Evolutionary conservation across 306 rosid genomes (phyloP), one percentile per base, ranked within the genome.

Genomic region (Cicer chorassanicum): DNA sequence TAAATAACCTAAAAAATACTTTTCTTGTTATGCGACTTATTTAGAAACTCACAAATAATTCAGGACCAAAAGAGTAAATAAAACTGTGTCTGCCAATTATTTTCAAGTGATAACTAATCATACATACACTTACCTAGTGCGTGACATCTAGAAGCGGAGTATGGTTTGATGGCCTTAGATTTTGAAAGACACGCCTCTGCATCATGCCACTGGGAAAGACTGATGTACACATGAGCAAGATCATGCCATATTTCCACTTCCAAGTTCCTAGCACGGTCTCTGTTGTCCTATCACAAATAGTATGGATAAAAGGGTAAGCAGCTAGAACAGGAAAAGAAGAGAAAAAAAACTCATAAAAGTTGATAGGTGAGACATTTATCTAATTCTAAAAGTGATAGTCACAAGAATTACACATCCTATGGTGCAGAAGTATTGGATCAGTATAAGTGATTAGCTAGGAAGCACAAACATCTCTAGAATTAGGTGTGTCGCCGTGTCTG

Each of bases 161-260:
- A 84, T 49, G 78, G 70, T 73, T 62, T 55, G 66, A 92, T 78
- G 81, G 86, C 86, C 86, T 84, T 86, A 1, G 98, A 90, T 85
- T 86, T 90, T 70, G 83, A 74, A 70, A 84, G 85, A 48, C 88
- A 84, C 62, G 10, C 80, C 89, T 89, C 92, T 13, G 92, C 97
- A 43, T 95, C 98, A 19, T 59, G 86, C 99, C 93, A 95, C 53
- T 78, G 85, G 14, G 85, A 92, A 60, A 90, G 87, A 65, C 73
- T 79, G 80, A 90, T 86, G 75, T 92, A 92, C 44, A 89, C 74
- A 67, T 80, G 63, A 76, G 98, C 92, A 76, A 95, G 83, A 68
- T 90, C 98, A 81, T 86, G 91, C 97, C 98, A 95, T 70, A 88
- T 81, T 81, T 95, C 93, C 86, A 83, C 49, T 81, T 95, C 91